Conservation (phyloP, 208 protist genomes). For the Leishmania aethiopica region DNA sequence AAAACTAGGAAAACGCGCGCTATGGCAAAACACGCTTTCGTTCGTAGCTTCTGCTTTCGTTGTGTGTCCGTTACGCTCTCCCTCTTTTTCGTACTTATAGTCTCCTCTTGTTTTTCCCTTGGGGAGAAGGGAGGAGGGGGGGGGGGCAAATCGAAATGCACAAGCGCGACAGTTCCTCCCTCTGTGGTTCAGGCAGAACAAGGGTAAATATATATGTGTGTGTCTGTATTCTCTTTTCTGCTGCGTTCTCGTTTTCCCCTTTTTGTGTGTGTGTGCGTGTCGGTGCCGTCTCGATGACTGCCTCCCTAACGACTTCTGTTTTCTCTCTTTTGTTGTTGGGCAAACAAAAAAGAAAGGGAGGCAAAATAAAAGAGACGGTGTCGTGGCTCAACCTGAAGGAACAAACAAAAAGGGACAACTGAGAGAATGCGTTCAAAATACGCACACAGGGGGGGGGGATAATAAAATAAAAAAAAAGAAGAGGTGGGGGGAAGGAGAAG, state of each 20-base stretch:
- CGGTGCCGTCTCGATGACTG: not conserved
- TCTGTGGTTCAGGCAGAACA: not conserved
- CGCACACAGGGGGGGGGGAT: not conserved
- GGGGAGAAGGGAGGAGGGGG: not conserved
- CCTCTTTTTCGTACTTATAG: not conserved
- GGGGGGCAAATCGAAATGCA: not conserved
- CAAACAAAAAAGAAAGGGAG: not conserved
- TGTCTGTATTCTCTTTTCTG: not conserved
- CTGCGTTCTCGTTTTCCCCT: not conserved
- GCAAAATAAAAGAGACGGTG: not conserved
- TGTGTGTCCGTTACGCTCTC: not conserved
- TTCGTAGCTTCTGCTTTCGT: not conserved
- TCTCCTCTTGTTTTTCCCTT: not conserved
- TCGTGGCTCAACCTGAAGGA: not conserved
- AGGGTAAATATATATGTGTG: not conserved
- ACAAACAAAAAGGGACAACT: slow-evolving; percentile 6
- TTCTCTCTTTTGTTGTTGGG: not conserved
- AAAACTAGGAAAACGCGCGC: not conserved
- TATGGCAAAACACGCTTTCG: not conserved
- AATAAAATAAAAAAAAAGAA: not conserved
- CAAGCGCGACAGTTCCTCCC: not conserved
- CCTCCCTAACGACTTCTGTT: not conserved
- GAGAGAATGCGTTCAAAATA: not conserved
- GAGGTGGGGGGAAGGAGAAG: not conserved
- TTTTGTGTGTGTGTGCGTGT: not conserved